Evolutionary conservation across 495 filamentous ascomycete genomes (phyloP).

Genomic region (Gamarada debralockiae): DNA sequence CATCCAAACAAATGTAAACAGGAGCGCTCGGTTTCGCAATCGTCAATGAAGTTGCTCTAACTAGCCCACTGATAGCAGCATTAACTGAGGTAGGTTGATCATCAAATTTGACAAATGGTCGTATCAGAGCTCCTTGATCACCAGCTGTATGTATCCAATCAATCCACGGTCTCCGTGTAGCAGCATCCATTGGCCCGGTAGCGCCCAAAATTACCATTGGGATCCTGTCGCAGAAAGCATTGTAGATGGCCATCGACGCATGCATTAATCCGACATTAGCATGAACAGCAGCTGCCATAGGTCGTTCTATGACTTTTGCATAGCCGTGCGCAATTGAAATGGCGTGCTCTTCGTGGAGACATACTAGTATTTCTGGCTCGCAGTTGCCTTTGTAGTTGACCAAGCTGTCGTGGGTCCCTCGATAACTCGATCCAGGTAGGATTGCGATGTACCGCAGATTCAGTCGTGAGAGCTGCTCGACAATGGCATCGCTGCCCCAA

Average conservation of each 20-base stretch:
- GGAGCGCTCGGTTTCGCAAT: constrained; percentile 13
- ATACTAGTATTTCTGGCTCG: constrained; percentile 17
- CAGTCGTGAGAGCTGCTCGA: constrained; percentile 33
- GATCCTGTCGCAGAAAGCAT: constrained; percentile 19
- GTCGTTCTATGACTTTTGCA: constrained; percentile 20
- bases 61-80: constrained; percentile 16
- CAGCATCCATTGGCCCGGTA: constrained; percentile 17
- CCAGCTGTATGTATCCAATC: constrained; percentile 18
- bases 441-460: constrained; percentile 2
- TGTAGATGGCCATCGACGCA: constrained; percentile 20
- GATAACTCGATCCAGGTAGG: constrained; percentile 18
- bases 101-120: constrained; percentile 20
- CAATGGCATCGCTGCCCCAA: too few relatives aligned
- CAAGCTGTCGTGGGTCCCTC: constrained; percentile 20
- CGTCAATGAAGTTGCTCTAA: constrained; percentile 9
- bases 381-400: constrained; percentile 20
- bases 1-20: constrained; percentile 17
- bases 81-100: constrained; percentile 19
- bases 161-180: constrained; percentile 21
- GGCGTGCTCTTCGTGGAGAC: constrained; percentile 23
- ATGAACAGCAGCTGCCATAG: constrained; percentile 20
- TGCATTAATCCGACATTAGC: constrained; percentile 23
- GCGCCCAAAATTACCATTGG: constrained; percentile 20
- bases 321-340: constrained; percentile 23
- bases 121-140: constrained; percentile 18